These are phyloP conservation scores for Stagonosporopsis rhizophila DNA, from an alignment of 2,329 filamentous ascomycete species.

Conservation along the genomic window DNA sequence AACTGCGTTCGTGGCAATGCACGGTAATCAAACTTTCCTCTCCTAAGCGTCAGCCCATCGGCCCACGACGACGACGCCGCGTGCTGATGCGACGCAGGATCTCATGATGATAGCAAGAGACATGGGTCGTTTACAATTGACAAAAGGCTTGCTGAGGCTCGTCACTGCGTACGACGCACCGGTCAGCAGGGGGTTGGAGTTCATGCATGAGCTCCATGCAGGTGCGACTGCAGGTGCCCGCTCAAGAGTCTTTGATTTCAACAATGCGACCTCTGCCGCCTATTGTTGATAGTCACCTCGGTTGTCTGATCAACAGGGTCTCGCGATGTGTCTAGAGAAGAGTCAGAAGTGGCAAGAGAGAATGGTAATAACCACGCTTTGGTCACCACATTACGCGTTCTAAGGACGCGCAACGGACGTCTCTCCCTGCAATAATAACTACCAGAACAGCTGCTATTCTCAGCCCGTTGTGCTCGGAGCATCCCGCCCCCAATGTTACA, in stretches of 20 bases:
- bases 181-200: slow-evolving; percentile 6
- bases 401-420: neutral
- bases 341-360: slow-evolving; percentile 17
- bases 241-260: neutral
- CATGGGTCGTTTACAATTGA: neutral
- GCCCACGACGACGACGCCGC: neutral
- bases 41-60: neutral
- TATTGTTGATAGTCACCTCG: slow-evolving; percentile 17
- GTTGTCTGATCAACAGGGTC: slow-evolving; percentile 10
- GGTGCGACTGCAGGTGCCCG: slow-evolving; percentile 12
- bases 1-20: neutral
- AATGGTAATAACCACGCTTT: slow-evolving; percentile 10
- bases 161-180: slow-evolving; percentile 3
- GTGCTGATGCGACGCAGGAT: neutral
- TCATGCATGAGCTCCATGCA: slow-evolving; percentile 15
- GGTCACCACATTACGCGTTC: slow-evolving; percentile 20
- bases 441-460: neutral
- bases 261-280: slow-evolving; percentile 14
- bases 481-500: slow-evolving; percentile 5
- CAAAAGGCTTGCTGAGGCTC: neutral
- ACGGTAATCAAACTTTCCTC: slow-evolving; percentile 2
- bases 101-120: neutral
- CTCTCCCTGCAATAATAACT: neutral
- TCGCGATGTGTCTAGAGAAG: neutral
- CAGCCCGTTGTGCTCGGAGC: slow-evolving; percentile 1